Evolutionary conservation across 2,329 filamentous ascomycete species (phyloP).

Genomic region (Graphiopsis chlorocephala): DNA sequence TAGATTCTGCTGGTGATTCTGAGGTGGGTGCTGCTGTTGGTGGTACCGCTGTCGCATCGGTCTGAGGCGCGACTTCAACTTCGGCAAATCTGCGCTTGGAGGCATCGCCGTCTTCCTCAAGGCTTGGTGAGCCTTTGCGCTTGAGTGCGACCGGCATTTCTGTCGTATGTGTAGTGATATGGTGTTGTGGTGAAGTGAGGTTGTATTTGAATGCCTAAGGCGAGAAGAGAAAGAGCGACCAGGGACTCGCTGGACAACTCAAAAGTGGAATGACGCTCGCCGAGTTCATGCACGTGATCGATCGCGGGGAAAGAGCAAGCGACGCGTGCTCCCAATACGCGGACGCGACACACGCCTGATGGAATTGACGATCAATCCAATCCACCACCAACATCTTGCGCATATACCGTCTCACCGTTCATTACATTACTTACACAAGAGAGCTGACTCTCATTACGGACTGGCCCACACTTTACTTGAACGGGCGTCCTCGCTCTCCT

Average conservation of each 20-base stretch:
- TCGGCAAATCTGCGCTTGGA: constrained; percentile 36
- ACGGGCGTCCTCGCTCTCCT: constrained; percentile 7
- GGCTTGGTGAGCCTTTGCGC: constrained; percentile 36
- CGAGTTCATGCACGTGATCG: neutral
- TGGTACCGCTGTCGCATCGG: constrained; percentile 18
- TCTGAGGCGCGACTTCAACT: constrained; percentile 15
- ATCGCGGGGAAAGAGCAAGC: neutral
- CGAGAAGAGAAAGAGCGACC: constrained; percentile 9
- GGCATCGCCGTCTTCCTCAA: constrained; percentile 32
- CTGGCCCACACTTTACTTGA: neutral
- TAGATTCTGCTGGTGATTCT: constrained; percentile 11
- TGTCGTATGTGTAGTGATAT: neutral
- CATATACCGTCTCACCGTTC: neutral
- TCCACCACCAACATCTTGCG: neutral
- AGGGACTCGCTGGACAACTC: neutral
- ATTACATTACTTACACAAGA: neutral
- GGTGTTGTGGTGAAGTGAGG: neutral
- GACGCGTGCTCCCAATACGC: neutral
- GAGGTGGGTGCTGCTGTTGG: constrained; percentile 17
- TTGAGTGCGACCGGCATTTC: constrained; percentile 33
- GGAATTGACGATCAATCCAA: neutral
- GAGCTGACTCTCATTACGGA: neutral
- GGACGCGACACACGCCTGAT: neutral
- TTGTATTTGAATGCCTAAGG: neutral
- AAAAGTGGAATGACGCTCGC: constrained; percentile 3